These are phyloP conservation scores for Fusarium goolgardi DNA, from an alignment of 2,329 filamentous ascomycete genomes.

Conservation along the genomic window DNA sequence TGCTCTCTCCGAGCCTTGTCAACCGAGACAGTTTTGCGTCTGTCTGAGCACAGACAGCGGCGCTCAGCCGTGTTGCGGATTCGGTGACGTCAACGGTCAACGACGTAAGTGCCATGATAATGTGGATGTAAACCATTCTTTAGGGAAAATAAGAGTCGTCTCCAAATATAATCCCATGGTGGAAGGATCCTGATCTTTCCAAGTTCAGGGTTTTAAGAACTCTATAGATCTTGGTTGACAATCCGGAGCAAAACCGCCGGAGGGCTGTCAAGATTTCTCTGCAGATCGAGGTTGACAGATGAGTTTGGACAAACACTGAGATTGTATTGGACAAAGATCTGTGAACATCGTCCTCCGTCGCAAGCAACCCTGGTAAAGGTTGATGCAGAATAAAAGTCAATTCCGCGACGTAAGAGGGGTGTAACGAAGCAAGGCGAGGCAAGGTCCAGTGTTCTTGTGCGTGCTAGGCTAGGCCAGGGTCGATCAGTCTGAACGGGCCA, in stretches of 20 bases:
- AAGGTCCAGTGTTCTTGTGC: constrained; percentile 4
- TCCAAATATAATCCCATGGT: constrained; percentile 1
- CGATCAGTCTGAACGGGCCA: constrained; percentile 6
- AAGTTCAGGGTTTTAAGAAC: constrained; percentile 22
- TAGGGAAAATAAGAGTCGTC: not conserved
- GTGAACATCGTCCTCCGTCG: constrained; percentile 13
- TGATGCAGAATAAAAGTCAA: constrained; percentile 37
- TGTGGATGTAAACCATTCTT: constrained; percentile 9
- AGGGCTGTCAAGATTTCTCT: constrained; percentile 4
- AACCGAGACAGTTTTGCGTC: constrained; percentile 4
- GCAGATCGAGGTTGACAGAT: constrained; percentile 18
- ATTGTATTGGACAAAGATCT: constrained; percentile 17
- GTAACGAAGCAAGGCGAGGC: constrained; percentile 14
- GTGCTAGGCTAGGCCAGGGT: not conserved
- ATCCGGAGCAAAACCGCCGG: constrained; percentile 46
- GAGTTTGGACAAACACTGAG: constrained; percentile 3
- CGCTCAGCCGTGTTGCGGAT: not conserved
- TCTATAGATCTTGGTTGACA: constrained; percentile 12
- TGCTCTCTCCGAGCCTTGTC: not conserved
- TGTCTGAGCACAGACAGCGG: not conserved
- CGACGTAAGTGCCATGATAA: constrained; percentile 1
- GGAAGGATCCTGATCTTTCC: constrained; percentile 35
- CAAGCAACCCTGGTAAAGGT: constrained; percentile 25
- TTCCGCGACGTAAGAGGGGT: constrained; percentile 31
- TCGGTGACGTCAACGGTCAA: constrained; percentile 31